These are phyloP conservation scores for Trichoderma parareesei DNA, from an alignment of 495 filamentous ascomycete genomes.

Conservation along the genomic window DNA sequence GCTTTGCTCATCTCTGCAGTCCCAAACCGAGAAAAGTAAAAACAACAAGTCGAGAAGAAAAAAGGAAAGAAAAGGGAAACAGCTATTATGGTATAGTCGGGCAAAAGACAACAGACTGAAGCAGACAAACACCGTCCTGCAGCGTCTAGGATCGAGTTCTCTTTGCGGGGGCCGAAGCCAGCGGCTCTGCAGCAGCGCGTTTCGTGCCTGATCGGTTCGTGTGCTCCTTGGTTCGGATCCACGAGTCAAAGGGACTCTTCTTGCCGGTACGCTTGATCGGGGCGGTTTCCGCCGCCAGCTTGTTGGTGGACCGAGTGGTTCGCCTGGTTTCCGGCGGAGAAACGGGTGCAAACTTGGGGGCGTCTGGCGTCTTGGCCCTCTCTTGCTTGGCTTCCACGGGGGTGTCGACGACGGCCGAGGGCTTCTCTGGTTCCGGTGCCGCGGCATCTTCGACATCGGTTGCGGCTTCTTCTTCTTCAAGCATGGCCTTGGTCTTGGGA, in stretches of 20 bases:
- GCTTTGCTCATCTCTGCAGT: background rate
- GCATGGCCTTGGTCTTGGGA: conserved; percentile 40
- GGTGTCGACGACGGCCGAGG: conserved; percentile 20
- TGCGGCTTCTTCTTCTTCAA: conserved; percentile 49
- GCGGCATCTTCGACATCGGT: conserved; percentile 42
- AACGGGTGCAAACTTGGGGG: conserved; percentile 42
- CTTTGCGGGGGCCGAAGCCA: background rate
- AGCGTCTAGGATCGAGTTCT: background rate
- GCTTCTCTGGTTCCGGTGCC: conserved; percentile 36
- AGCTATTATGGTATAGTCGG: conserved; percentile 10
- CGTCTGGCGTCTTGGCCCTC: conserved; percentile 38
- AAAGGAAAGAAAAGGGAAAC: background rate
- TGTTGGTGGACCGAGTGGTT: conserved; percentile 38
- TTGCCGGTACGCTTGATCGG: conserved; percentile 30
- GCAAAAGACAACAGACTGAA: background rate
- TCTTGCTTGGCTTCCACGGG: conserved; percentile 22
- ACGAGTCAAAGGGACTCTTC: conserved; percentile 57
- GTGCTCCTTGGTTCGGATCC: conserved; percentile 52
- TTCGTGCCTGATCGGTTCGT: conserved; percentile 13
- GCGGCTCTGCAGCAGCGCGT: conserved; percentile 1
- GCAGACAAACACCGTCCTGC: background rate
- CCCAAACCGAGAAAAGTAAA: background rate
- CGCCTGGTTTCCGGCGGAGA: conserved; percentile 49
- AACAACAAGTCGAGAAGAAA: background rate
- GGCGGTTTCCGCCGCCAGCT: conserved; percentile 20